These are phyloP conservation scores for Acanthamoeba royreba DNA, from an alignment of 208 protist genomes.

Conservation along the genomic window DNA sequence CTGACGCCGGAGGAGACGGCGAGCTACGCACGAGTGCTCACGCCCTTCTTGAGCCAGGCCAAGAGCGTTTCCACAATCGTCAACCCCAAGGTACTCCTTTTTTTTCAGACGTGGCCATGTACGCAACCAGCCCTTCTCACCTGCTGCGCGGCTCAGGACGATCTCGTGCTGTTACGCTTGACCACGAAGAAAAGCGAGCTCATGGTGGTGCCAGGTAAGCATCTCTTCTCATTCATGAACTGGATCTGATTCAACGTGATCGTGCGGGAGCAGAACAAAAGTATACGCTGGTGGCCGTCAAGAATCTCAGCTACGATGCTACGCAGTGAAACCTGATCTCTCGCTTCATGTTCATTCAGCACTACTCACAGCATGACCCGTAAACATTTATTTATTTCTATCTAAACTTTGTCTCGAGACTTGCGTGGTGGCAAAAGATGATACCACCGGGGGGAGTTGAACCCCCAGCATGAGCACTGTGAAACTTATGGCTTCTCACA, in stretches of 20 bases:
- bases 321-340: too few relatives aligned
- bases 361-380: too few relatives aligned
- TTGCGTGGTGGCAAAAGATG: too few relatives aligned
- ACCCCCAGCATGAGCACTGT: too few relatives aligned
- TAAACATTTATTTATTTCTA: too few relatives aligned
- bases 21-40: neutral
- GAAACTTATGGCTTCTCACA: too few relatives aligned
- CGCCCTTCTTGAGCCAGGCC: neutral
- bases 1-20: neutral
- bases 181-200: neutral
- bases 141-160: neutral
- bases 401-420: too few relatives aligned
- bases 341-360: too few relatives aligned
- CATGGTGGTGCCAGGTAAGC: neutral
- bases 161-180: neutral
- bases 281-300: neutral
- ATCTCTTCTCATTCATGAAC: neutral
- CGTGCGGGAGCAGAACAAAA: too few relatives aligned
- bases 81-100: constrained; percentile 19
- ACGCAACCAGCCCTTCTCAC: too few relatives aligned
- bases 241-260: neutral
- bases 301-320: too few relatives aligned
- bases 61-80: constrained; percentile 18
- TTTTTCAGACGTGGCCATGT: neutral
- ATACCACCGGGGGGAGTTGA: too few relatives aligned